A percentile compares a stretch with the other conserved stretches of the same genome.
Evolutionary conservation across 2,329 filamentous ascomycete species (phyloP).

Genomic region (Cryoendolithus antarcticus): DNA sequence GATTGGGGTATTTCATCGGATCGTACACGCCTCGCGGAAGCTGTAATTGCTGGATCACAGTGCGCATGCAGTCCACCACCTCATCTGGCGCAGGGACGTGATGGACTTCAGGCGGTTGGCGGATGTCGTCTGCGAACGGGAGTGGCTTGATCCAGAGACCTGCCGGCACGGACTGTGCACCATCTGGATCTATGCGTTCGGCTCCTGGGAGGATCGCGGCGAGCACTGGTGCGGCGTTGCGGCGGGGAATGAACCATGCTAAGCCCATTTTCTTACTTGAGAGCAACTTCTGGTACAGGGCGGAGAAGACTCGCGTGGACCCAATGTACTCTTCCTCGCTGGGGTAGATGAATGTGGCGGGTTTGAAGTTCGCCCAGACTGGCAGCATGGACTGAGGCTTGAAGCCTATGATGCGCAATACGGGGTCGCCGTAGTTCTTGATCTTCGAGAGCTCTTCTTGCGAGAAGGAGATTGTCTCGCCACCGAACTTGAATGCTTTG

Average conservation of each 20-base stretch:
- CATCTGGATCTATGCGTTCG: slow-evolving; percentile 52
- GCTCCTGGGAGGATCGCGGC: slow-evolving; percentile 70
- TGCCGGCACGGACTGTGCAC: slow-evolving; percentile 60
- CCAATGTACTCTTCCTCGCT: slow-evolving; percentile 83
- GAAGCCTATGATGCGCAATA: slow-evolving; percentile 86
- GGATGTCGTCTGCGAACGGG: slow-evolving; percentile 80
- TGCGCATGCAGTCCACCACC: slow-evolving; percentile 70
- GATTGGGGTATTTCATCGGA: slow-evolving; percentile 75
- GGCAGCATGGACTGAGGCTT: slow-evolving; percentile 66
- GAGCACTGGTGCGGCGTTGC: slow-evolving; percentile 66
- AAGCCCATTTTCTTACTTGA: slow-evolving; percentile 69
- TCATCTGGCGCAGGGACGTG: slow-evolving; percentile 50
- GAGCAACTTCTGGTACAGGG: slow-evolving; percentile 76
- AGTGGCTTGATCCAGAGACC: slow-evolving; percentile 83
- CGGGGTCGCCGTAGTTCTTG: slow-evolving; percentile 66
- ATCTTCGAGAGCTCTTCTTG: slow-evolving; percentile 70
- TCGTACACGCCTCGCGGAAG: slow-evolving; percentile 78
- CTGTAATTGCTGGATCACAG: slow-evolving; percentile 72
- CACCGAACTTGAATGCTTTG: slow-evolving; percentile 93
- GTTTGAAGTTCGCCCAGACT: slow-evolving; percentile 76
- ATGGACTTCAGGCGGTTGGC: slow-evolving; percentile 55
- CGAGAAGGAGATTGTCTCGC: slow-evolving; percentile 75
- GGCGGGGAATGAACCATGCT: slow-evolving; percentile 77
- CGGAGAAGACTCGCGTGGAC: slow-evolving; percentile 84
- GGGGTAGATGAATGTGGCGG: slow-evolving; percentile 86